phyloP scores from a whole-genome alignment of 2,329 filamentous ascomycete species.

The Lecanicillium sp. region DNA sequence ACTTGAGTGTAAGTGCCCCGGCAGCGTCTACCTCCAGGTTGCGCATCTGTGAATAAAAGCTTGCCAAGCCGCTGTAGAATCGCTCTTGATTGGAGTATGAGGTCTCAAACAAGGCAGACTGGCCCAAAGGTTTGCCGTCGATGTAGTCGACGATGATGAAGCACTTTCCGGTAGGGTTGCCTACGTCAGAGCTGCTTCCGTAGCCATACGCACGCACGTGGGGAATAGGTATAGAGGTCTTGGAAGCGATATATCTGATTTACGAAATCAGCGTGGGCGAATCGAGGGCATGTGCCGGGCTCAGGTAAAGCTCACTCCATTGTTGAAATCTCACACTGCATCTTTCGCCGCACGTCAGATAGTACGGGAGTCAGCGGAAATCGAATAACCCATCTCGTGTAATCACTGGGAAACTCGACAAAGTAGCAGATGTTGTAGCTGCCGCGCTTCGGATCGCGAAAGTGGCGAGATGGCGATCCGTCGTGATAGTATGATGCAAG shows the following conservation, averaged over 20 bases:
- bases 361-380: slow-evolving; percentile 6
- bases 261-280: not conserved
- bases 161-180: slow-evolving; percentile 2
- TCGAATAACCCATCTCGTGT: slow-evolving; percentile 5
- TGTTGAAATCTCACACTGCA: slow-evolving; percentile 9
- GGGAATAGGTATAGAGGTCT: not conserved
- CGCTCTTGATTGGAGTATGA: not conserved
- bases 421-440: slow-evolving; percentile 9
- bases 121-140: not conserved
- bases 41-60: slow-evolving; percentile 8
- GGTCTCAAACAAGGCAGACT: not conserved
- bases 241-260: slow-evolving; percentile 1
- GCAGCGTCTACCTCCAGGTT: slow-evolving; percentile 1
- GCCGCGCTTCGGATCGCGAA: not conserved
- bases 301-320: not conserved
- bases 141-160: slow-evolving; percentile 8
- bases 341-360: not conserved
- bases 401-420: not conserved
- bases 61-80: not conserved
- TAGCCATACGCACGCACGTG: slow-evolving; percentile 2
- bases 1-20: not conserved
- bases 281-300: no score
- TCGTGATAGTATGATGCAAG: not conserved
- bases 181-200: not conserved
- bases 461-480: not conserved